Evolutionary conservation across 2,329 filamentous ascomycete genomes (phyloP), one percentile per base, ranked within the genome.

Genomic region (Lachnellula occidentalis): DNA sequence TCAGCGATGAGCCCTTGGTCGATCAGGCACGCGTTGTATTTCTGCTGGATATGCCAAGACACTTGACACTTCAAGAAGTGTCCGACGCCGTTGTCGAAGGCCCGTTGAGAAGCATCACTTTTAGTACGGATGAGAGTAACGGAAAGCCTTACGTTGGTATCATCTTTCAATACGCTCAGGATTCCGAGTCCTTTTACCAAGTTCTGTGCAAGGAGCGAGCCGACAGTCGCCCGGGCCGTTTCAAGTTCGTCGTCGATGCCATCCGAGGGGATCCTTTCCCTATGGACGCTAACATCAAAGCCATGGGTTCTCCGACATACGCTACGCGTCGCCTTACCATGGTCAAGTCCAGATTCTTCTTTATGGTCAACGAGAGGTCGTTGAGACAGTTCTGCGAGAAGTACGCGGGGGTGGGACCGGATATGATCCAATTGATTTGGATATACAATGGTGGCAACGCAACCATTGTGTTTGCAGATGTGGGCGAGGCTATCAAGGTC

Each of bases 371-470:
- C 1, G 58, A 65, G 46, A 37, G 55, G 8, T 53, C 64, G 34
- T 19, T 69, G 7, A 57, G 37, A 37, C 48, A 48, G 4, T 45
- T 67, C 1, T 66, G 63, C 22, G 56, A 61, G 34, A 65, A 61
- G 31, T 31, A 61, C 12, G 66, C 64, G 3, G 21, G 21, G 17
- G 66, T 65, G 2, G 21, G 21, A 15, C 50, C 36, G 19, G 61
- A 66, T 2, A 53, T 59, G 19, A 55, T 69, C 5, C 64, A 68
- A 48, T 43, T 61, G 45, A 53, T 66, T 31, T 64, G 60, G 57
- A 37, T 68, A 19, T 68, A 68, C 48, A 69, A 69, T 50, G 61
- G 62, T 19, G 67, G 67, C 0, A 69, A 69, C 48, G 67, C 66
- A 0, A 69, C 67, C 1, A 57, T 68, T 12, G 57, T 68, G 2